Evolutionary conservation across 495 filamentous ascomycete species (phyloP).

Genomic region (Lepraria neglecta): DNA sequence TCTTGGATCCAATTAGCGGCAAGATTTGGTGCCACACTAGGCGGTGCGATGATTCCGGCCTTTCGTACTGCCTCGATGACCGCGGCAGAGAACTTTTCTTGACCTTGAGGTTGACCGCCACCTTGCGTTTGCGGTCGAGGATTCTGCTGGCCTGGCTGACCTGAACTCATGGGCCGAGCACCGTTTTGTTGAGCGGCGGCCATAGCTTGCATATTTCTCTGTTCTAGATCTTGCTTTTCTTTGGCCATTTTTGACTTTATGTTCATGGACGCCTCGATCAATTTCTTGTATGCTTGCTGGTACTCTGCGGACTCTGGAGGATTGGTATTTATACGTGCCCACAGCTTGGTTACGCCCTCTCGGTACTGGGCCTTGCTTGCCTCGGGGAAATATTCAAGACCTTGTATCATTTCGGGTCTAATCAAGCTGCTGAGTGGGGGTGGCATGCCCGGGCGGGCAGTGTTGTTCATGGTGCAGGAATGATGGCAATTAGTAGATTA

Average conservation of each 20-base stretch:
- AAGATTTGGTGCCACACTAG: slow-evolving; percentile 40
- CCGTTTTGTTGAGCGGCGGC: slow-evolving; percentile 29
- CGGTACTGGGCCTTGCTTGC: slow-evolving; percentile 64
- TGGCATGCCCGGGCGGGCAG: slow-evolving; percentile 6
- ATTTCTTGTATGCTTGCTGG: slow-evolving; percentile 54
- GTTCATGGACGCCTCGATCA: slow-evolving; percentile 53
- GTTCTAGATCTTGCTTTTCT: slow-evolving; percentile 20
- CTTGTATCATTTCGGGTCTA: slow-evolving; percentile 48
- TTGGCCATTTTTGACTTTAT: slow-evolving; percentile 17
- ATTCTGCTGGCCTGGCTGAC: slow-evolving; percentile 16
- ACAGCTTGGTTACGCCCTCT: slow-evolving; percentile 53
- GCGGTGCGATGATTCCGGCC: slow-evolving; percentile 44
- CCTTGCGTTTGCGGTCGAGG: slow-evolving; percentile 11
- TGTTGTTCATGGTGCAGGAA: slow-evolving; percentile 10
- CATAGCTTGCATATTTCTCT: neutral
- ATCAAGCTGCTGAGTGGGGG: slow-evolving; percentile 33
- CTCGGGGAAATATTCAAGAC: slow-evolving; percentile 45
- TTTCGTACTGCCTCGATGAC: slow-evolving; percentile 38
- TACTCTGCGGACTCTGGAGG: slow-evolving; percentile 51
- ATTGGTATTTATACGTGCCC: slow-evolving; percentile 54
- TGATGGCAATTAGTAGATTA: neutral
- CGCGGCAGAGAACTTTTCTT: slow-evolving; percentile 18
- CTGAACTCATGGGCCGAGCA: slow-evolving; percentile 21
- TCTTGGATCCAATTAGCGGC: slow-evolving; percentile 42
- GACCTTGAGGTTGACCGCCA: slow-evolving; percentile 14